These are phyloP conservation scores for Halophytophthora polymorphica DNA, from an alignment of 352 stramenopile genomes.

Conservation along the genomic window DNA sequence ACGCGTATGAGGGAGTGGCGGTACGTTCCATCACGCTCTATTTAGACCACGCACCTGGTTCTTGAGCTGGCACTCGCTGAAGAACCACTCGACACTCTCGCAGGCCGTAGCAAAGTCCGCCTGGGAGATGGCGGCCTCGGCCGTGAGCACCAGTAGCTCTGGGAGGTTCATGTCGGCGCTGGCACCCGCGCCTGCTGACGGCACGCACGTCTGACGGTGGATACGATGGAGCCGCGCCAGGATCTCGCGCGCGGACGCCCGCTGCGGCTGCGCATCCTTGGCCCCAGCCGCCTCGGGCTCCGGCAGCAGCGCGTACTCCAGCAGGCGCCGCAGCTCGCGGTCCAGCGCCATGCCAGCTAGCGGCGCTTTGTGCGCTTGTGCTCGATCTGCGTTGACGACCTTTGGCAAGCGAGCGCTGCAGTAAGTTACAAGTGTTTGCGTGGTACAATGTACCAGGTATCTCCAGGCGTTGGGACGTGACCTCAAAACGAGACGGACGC, in stretches of 20 bases:
- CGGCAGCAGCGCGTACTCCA: conserved; percentile 38
- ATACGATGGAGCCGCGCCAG: conserved; percentile 30
- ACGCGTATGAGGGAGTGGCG: not conserved
- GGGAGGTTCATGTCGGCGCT: conserved; percentile 37
- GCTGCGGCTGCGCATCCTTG: conserved; percentile 10
- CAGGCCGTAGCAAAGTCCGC: conserved; percentile 58
- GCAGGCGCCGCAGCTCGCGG: conserved; percentile 44
- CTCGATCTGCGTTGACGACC: too few species aligned
- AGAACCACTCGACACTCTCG: conserved; percentile 64
- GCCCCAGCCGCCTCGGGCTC: conserved; percentile 18
- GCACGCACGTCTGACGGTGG: conserved; percentile 36
- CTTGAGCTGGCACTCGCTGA: conserved; percentile 50
- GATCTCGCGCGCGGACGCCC: conserved; percentile 33
- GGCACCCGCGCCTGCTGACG: conserved; percentile 11
- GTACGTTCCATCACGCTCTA: not conserved
- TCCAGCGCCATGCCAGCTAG: conserved; percentile 41
- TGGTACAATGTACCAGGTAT: too few species aligned
- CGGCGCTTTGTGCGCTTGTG: not conserved
- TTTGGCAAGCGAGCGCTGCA: too few species aligned
- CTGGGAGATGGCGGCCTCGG: conserved; percentile 67
- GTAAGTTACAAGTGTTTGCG: too few species aligned
- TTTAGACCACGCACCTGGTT: conserved; percentile 62
- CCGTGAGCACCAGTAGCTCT: conserved; percentile 76
- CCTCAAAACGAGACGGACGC: too few species aligned
- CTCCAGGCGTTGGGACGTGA: too few species aligned